Conservation (phyloP, 306 rosid species). For the Lathyrus aphaca region DNA sequence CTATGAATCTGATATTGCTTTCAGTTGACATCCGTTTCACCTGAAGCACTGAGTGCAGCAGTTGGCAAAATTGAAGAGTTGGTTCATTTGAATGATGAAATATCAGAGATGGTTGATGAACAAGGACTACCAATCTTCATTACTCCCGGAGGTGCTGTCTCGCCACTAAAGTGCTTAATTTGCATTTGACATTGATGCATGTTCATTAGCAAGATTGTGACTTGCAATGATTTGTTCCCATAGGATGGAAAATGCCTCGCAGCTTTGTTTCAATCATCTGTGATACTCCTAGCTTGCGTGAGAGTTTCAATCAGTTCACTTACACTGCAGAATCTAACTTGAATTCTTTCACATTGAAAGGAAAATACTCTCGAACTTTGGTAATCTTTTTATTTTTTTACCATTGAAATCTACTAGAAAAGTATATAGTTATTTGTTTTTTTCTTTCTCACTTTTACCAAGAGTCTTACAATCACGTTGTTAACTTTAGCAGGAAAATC, state of each 20-base stretch:
- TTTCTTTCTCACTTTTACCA: background rate
- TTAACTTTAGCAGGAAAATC: conserved; percentile 41
- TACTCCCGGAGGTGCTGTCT: background rate
- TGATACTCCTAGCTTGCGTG: conserved; percentile 6
- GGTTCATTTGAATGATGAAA: conserved; percentile 33
- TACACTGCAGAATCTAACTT: conserved; percentile 13
- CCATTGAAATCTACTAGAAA: conserved; percentile 4
- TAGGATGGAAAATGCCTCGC: conserved; percentile 26
- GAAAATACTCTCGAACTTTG: conserved; percentile 30
- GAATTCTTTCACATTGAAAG: conserved; percentile 6
- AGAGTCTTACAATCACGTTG: background rate
- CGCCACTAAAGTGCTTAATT: background rate
- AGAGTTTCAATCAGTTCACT: conserved; percentile 12
- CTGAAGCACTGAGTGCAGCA: conserved; percentile 33
- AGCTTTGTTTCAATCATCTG: conserved; percentile 12
- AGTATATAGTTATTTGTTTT: background rate
- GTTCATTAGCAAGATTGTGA: conserved; percentile 10
- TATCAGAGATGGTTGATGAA: background rate
- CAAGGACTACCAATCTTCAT: background rate
- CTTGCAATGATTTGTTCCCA: background rate
- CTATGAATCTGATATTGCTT: conserved; percentile 20
- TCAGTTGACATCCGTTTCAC: conserved; percentile 40
- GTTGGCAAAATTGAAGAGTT: conserved; percentile 18
- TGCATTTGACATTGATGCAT: conserved; percentile 7
- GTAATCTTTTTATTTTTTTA: conserved; percentile 26